Conservation (phyloP, 2,329 filamentous ascomycete species). For the Fusarium miscanthi region DNA sequence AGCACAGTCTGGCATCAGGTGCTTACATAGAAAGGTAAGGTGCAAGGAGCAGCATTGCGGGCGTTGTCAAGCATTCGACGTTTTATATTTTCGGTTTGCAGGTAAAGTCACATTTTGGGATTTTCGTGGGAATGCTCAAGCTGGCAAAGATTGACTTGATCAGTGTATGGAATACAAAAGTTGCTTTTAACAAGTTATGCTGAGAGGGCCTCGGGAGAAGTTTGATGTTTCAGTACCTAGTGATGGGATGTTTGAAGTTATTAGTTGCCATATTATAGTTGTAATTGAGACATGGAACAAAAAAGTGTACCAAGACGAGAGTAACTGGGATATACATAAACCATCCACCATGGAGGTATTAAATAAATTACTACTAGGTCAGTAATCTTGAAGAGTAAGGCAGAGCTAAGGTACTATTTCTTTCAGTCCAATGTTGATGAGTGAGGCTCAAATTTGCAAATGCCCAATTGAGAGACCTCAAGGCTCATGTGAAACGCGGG, state of each 20-base stretch:
- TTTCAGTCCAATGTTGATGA: neutral
- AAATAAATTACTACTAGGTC: neutral
- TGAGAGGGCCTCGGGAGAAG: neutral
- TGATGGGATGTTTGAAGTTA: neutral
- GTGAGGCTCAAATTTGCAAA: conserved; percentile 7
- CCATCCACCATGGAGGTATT: neutral
- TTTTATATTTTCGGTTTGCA: conserved; percentile 21
- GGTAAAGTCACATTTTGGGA: conserved; percentile 6
- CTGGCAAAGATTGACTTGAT: conserved; percentile 40
- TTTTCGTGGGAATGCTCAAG: conserved; percentile 17
- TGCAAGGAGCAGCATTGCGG: conserved; percentile 38
- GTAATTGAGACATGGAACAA: neutral
- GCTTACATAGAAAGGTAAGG: conserved; percentile 46
- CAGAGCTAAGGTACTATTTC: neutral
- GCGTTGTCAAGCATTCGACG: conserved; percentile 41
- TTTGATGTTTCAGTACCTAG: neutral
- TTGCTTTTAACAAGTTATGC: conserved; percentile 22
- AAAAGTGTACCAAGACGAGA: neutral
- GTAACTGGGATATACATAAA: neutral
- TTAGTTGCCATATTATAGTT: neutral
- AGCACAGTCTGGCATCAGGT: conserved; percentile 22
- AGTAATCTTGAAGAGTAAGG: neutral
- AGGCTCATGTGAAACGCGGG: conserved; percentile 30
- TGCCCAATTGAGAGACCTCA: neutral
- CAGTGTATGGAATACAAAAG: conserved; percentile 42